phyloP scores from a whole-genome alignment of 164 flowering plant species.

The Echeveria elegans region DNA sequence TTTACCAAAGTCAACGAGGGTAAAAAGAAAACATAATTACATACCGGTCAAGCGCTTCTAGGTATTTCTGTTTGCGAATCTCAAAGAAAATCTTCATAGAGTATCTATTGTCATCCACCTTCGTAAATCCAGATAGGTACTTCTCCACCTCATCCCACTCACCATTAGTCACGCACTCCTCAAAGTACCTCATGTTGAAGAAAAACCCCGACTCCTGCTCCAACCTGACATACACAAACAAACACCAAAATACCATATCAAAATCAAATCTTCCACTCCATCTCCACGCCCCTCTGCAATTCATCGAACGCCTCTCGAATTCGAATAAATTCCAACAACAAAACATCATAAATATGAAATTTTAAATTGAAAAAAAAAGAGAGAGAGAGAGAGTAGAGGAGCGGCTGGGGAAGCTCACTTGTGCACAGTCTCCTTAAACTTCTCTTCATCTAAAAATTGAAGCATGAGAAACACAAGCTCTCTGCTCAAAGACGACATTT shows the following conservation, averaged over 20 bases:
- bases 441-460: conserved; percentile 27
- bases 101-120: conserved; percentile 34
- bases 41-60: conserved; percentile 49
- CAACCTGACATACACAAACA: conserved; percentile 12
- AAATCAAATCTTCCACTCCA: too few relatives aligned
- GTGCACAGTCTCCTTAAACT: conserved; percentile 30
- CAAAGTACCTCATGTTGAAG: conserved; percentile 30
- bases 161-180: conserved; percentile 24
- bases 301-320: too few relatives aligned
- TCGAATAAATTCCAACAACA: background rate
- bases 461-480: conserved; percentile 29
- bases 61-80: conserved; percentile 41
- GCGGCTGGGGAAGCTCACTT: conserved; percentile 15
- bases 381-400: too few relatives aligned
- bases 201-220: conserved; percentile 29
- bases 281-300: too few relatives aligned
- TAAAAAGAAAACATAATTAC: background rate
- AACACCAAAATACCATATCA: background rate
- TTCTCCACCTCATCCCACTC: conserved; percentile 38
- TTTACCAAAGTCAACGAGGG: background rate
- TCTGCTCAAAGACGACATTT: conserved; percentile 22
- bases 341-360: background rate
- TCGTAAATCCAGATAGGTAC: conserved; percentile 38
- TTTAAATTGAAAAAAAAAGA: background rate
- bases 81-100: conserved; percentile 32